Conservation (phyloP, 2,329 filamentous ascomycete genomes). For the Periconia sp. region DNA sequence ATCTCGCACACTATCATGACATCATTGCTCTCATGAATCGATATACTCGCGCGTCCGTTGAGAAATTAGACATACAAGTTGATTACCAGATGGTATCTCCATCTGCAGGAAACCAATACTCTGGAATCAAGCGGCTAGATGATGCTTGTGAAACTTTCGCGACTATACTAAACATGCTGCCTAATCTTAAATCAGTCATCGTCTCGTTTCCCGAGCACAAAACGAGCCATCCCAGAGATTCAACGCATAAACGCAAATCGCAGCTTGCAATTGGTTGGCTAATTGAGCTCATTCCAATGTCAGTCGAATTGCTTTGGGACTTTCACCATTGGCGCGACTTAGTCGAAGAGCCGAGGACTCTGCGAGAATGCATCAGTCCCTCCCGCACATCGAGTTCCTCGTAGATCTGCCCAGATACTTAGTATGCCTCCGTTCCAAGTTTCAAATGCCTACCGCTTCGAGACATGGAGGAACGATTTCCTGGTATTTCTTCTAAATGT, state of each 20-base stretch:
- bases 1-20: constrained; percentile 8
- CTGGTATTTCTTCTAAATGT: too few species aligned
- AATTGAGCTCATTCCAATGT: neutral
- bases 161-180: neutral
- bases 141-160: neutral
- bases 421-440: too few species aligned
- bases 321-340: neutral
- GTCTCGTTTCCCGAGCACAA: neutral
- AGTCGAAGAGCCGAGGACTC: too few species aligned
- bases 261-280: neutral
- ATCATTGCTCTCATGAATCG: constrained; percentile 12
- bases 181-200: neutral
- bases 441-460: too few species aligned
- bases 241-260: neutral
- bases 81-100: constrained; percentile 7
- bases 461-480: too few species aligned
- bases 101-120: too few species aligned
- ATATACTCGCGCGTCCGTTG: constrained; percentile 13
- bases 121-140: too few species aligned
- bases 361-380: too few species aligned
- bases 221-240: neutral
- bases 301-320: neutral
- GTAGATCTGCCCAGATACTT: too few species aligned
- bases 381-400: too few species aligned
- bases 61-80: constrained; percentile 19